Conservation (phyloP, 2,329 filamentous ascomycete genomes). For the Fusarium sp. region DNA sequence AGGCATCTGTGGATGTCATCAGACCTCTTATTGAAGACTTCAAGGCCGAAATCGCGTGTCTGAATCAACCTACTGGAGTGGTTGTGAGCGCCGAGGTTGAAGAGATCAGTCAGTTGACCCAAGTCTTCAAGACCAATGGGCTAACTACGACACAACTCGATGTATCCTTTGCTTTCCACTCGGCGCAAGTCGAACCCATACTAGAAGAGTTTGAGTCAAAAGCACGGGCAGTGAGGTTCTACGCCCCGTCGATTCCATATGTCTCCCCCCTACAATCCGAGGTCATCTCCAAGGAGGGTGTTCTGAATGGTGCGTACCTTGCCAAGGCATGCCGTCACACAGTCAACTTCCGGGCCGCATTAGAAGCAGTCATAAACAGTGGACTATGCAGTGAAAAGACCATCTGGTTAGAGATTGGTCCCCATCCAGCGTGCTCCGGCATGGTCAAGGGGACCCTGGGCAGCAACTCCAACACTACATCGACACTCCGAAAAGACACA, state of each 20-base stretch:
- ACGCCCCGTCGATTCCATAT: conserved; percentile 62
- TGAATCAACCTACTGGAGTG: conserved; percentile 81
- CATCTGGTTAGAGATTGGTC: conserved; percentile 76
- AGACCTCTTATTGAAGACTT: conserved; percentile 45
- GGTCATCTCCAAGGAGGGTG: conserved; percentile 60
- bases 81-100: conserved; percentile 69
- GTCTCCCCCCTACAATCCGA: conserved; percentile 74
- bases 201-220: conserved; percentile 68
- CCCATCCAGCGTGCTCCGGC: conserved; percentile 72
- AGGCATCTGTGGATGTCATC: conserved; percentile 11
- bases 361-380: conserved; percentile 62
- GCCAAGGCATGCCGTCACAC: conserved; percentile 70
- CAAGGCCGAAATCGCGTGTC: conserved; percentile 71
- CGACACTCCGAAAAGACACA: conserved; percentile 74
- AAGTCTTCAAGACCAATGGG: conserved; percentile 47
- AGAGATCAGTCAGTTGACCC: conserved; percentile 58
- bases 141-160: conserved; percentile 61
- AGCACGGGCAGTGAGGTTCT: conserved; percentile 53
- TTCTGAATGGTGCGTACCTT: conserved; percentile 69
- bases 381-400: conserved; percentile 67
- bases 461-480: conserved; percentile 62
- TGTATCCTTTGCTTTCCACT: conserved; percentile 67
- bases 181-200: conserved; percentile 65
- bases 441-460: conserved; percentile 74
- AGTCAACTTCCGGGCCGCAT: conserved; percentile 73